These are phyloP conservation scores for Irpex rosettiformis DNA, from an alignment of 1,284 basidiomycete species.

Conservation along the genomic window DNA sequence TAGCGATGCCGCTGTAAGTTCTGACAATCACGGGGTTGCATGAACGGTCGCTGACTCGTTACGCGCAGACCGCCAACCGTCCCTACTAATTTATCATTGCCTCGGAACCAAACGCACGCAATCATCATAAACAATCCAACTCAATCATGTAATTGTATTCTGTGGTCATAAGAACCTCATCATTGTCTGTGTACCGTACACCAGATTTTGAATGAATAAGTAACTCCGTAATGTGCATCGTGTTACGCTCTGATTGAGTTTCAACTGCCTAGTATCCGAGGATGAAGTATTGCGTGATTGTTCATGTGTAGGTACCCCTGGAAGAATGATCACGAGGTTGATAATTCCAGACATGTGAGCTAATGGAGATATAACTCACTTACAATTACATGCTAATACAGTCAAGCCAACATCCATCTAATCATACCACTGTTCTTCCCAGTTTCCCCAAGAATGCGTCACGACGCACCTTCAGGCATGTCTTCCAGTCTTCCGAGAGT, in stretches of 20 bases:
- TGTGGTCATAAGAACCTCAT: background rate
- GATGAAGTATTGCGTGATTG: background rate
- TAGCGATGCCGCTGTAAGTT: conserved; percentile 36
- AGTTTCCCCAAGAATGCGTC: background rate
- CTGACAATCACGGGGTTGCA: background rate
- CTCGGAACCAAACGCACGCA: background rate
- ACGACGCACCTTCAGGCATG: background rate
- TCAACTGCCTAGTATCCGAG: background rate
- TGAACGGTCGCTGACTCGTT: background rate
- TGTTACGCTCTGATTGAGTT: background rate
- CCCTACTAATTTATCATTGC: background rate
- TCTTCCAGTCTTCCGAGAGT: background rate
- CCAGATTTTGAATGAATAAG: background rate
- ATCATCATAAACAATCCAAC: background rate
- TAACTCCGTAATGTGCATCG: background rate
- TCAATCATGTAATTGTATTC: background rate
- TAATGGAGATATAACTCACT: background rate
- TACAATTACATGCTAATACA: background rate
- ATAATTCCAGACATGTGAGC: background rate
- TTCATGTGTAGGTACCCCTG: background rate
- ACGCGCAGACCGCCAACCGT: background rate
- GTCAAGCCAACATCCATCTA: background rate
- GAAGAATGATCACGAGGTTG: background rate
- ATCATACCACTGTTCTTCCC: background rate
- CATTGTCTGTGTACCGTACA: background rate